Percentiles rank a stretch among this genome's conserved stretches.
phyloP scores from a whole-genome alignment of 1,284 basidiomycete species.

The Phellopilus nigrolimitatus region DNA sequence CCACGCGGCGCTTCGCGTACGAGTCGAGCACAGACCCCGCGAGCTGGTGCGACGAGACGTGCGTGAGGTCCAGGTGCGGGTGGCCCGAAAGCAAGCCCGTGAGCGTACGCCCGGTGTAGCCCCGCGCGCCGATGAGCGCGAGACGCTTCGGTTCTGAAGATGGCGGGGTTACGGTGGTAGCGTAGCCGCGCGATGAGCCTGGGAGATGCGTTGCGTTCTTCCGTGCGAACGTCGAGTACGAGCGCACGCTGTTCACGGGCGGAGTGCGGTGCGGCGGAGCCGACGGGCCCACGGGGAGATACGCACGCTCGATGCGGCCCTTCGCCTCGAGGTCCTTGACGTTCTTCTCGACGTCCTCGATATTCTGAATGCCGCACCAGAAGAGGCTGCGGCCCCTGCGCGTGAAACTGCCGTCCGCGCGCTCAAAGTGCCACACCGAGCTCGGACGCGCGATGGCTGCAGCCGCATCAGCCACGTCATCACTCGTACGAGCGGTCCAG shows the following conservation, averaged over 20 bases:
- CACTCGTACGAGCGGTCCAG: conserved; percentile 94
- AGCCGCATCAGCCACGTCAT: conserved; percentile 31
- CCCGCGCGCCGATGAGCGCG: no score
- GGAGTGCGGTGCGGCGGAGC: conserved; percentile 56
- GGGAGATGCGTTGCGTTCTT: conserved; percentile 35
- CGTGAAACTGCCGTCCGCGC: conserved; percentile 96
- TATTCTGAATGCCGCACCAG: conserved; percentile 95
- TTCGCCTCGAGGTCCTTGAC: no score
- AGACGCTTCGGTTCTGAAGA: no score
- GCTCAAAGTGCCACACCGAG: conserved; percentile 98
- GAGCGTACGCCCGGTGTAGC: no score
- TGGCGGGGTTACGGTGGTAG: no score
- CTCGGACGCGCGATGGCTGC: no score
- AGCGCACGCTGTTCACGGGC: conserved; percentile 38
- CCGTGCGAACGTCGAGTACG: conserved; percentile 75
- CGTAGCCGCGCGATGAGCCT: conserved; percentile 49
- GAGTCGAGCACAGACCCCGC: conserved; percentile 77
- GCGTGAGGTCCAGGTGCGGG: conserved; percentile 82
- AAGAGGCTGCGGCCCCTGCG: conserved; percentile 90
- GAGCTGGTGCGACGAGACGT: conserved; percentile 95
- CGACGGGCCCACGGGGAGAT: no score
- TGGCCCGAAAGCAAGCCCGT: no score
- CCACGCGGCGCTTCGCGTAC: no score
- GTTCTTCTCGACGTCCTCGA: conserved; percentile 91
- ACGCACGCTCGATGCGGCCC: no score